Evolutionary conservation across 805 yeast species (phyloP).

Genomic region (Saturnispora ahearnii): DNA sequence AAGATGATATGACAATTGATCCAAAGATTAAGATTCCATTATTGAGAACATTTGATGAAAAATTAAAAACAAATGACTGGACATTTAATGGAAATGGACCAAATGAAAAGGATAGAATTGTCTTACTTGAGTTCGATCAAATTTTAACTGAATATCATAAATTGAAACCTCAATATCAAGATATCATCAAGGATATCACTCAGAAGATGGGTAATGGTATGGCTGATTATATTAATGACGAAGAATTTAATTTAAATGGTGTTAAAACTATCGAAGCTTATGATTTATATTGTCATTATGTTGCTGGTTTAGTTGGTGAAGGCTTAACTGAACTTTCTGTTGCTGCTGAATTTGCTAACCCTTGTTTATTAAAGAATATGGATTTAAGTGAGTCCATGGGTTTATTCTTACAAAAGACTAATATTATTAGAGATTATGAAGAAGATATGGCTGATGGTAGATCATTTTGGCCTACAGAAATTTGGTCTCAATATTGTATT

Average conservation of each 20-base stretch:
- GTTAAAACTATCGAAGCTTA: slow-evolving; percentile 72
- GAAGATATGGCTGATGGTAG: slow-evolving; percentile 91
- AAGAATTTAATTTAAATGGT: slow-evolving; percentile 70
- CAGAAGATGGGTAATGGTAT: slow-evolving; percentile 91
- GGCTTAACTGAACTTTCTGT: slow-evolving; percentile 82
- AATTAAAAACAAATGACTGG: slow-evolving; percentile 64
- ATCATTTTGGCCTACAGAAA: slow-evolving; percentile 92
- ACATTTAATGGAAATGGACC: slow-evolving; percentile 67
- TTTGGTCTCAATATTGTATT: slow-evolving; percentile 78
- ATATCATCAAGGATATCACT: slow-evolving; percentile 69
- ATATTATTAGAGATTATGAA: slow-evolving; percentile 88
- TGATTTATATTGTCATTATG: slow-evolving; percentile 90
- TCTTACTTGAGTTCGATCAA: slow-evolving; percentile 67
- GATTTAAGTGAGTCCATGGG: slow-evolving; percentile 82
- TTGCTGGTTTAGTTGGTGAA: slow-evolving; percentile 96
- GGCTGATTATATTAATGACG: slow-evolving; percentile 85
- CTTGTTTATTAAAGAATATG: slow-evolving; percentile 43
- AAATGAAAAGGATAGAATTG: slow-evolving; percentile 72
- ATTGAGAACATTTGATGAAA: slow-evolving; percentile 56
- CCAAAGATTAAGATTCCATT: slow-evolving; percentile 65
- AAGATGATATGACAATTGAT: slow-evolving; percentile 87
- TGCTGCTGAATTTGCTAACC: slow-evolving; percentile 60
- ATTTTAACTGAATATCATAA: slow-evolving; percentile 64
- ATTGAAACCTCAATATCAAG: slow-evolving; percentile 68
- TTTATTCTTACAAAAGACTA: slow-evolving; percentile 86